A percentile compares a stretch with the other conserved stretches of the same genome.
These are phyloP conservation scores for Zygosaccharomyces lentus DNA, from an alignment of 805 yeast species.

Conservation along the genomic window DNA sequence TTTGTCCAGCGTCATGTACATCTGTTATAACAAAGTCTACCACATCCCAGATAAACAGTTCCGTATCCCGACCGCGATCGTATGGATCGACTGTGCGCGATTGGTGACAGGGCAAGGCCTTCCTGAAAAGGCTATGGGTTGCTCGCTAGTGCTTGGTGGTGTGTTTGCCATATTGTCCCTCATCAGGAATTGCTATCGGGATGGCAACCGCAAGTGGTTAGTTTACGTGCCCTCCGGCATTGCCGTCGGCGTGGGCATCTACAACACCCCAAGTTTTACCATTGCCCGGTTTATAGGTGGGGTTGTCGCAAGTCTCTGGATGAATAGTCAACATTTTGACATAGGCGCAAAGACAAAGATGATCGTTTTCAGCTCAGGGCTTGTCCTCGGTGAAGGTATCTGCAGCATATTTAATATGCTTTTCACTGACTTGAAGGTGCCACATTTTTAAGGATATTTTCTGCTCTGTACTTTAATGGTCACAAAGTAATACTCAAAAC, in stretches of 20 bases:
- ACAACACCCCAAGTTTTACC: conserved; percentile 90
- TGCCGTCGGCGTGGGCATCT: conserved; percentile 95
- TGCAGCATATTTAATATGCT: conserved; percentile 79
- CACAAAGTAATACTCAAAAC: not conserved
- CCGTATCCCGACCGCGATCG: conserved; percentile 90
- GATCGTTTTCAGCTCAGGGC: conserved; percentile 87
- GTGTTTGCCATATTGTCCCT: conserved; percentile 68
- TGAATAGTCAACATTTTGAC: conserved; percentile 36
- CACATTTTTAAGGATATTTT: conserved; percentile 41
- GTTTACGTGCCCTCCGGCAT: conserved; percentile 85
- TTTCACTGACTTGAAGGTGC: conserved; percentile 62
- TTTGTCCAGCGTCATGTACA: conserved; percentile 76
- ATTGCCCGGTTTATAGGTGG: conserved; percentile 93
- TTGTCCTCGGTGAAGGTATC: conserved; percentile 91
- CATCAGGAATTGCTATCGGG: conserved; percentile 51
- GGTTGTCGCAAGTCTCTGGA: conserved; percentile 56
- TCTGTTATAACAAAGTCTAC: conserved; percentile 74
- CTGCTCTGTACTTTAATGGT: not conserved
- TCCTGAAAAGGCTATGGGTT: conserved; percentile 69
- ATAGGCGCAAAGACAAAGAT: conserved; percentile 58
- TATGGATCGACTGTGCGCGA: conserved; percentile 95
- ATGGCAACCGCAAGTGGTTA: conserved; percentile 37
- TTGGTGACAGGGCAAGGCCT: conserved; percentile 86
- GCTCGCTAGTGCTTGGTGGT: conserved; percentile 57
- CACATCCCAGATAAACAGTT: conserved; percentile 78